Base-by-base conservation (phyloP, 2,329 filamentous ascomycete species). In the Paraphoma chrysanthemicola region DNA sequence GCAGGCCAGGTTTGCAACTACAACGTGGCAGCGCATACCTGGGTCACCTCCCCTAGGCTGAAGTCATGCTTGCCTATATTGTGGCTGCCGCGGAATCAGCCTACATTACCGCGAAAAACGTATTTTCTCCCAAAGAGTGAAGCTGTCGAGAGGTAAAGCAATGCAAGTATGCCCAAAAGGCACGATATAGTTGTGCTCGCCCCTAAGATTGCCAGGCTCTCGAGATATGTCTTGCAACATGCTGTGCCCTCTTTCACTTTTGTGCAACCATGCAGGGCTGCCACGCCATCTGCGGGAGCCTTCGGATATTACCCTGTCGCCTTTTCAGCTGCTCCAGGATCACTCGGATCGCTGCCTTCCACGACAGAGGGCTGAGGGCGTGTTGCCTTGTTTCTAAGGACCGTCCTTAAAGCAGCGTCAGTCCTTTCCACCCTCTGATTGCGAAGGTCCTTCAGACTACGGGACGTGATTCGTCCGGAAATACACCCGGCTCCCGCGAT, bases 151-250 rank as follows among this genome's bases (percentile, higher is more conserved):
- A 31, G 10, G 33, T 23, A 18, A 10, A 16, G 18, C 6, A 29
- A 49, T 49, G 47, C 47, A 49, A 14, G 36, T 49, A 17, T 49
- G 36, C 47, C 47, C 36, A 31, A 49, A 23, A 44, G 12, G 28
- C 17, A 44, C 17, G 42, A 10, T 44, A 44, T 44, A 12, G 28
- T 18, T 28, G 18, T 28, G 16, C 6, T 9, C 33, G 14, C 33
- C 16, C 23, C 48, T 29, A 42, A 16, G 18, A 9, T 17, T 42
- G n/a, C 8, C 18, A 8, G 33, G 42, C 41, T 51, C 39, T 29
- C 41, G 41, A 36, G 14, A 14, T 10, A 36, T 36, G 33, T 36
- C 33, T 36, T 14, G 14, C 33, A n/a, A 8, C 12, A 50, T 44
- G 48, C 17, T 23, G 41, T 44, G 48, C 41, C 48, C 28, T 45